Conservation (phyloP, 345 rosid genomes). For the Lepidium sativum region DNA sequence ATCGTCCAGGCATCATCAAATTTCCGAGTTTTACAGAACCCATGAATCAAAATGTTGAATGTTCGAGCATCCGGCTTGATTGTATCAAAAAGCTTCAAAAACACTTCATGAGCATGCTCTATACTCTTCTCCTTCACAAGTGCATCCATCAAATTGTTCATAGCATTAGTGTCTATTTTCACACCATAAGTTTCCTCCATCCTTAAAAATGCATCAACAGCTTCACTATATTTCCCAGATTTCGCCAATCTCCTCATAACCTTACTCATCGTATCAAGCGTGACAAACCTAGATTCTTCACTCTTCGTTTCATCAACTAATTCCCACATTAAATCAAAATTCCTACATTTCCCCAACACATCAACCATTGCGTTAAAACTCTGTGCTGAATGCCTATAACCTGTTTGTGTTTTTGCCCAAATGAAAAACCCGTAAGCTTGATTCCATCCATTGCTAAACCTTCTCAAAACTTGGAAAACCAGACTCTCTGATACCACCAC, state of each 20-base stretch:
- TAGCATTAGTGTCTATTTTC: slow-evolving; percentile 33
- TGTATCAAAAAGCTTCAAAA: slow-evolving; percentile 25
- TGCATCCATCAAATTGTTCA: slow-evolving; percentile 67
- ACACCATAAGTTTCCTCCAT: slow-evolving; percentile 50
- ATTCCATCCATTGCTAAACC: slow-evolving; percentile 56
- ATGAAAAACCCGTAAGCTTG: slow-evolving; percentile 57
- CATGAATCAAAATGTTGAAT: slow-evolving; percentile 66
- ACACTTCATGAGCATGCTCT: slow-evolving; percentile 50
- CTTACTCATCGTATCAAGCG: slow-evolving; percentile 51
- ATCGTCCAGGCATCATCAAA: slow-evolving; percentile 46
- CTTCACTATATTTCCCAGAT: slow-evolving; percentile 43
- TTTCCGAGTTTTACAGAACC: slow-evolving; percentile 66
- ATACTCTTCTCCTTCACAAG: slow-evolving; percentile 61
- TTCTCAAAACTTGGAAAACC: slow-evolving; percentile 48
- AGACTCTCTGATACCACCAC: slow-evolving; percentile 32
- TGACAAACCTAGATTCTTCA: slow-evolving; percentile 36
- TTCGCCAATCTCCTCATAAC: slow-evolving; percentile 68
- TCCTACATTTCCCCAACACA: slow-evolving; percentile 46
- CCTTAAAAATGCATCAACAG: slow-evolving; percentile 48
- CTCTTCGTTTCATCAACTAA: slow-evolving; percentile 48
- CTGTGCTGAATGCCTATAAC: slow-evolving; percentile 42
- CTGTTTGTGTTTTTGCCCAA: slow-evolving; percentile 76
- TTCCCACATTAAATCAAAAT: slow-evolving; percentile 56
- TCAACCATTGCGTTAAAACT: slow-evolving; percentile 57
- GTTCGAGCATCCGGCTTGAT: slow-evolving; percentile 27